These are phyloP conservation scores for Zasmidium citrigriseum DNA, from an alignment of 2,329 filamentous ascomycete species.

Conservation along the genomic window DNA sequence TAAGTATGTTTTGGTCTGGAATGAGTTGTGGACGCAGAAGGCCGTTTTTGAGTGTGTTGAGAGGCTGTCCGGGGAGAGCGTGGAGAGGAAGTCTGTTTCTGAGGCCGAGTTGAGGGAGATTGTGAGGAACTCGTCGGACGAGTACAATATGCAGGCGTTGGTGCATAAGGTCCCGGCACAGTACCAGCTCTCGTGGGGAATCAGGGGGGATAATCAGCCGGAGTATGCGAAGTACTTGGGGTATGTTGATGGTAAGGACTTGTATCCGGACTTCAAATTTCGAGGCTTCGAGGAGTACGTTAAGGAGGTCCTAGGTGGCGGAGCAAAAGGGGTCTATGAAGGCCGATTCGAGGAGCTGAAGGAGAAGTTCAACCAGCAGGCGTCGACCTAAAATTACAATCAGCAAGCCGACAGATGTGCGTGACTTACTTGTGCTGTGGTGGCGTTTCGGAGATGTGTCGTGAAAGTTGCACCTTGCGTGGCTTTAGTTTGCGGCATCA, in stretches of 20 bases:
- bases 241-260: constrained; percentile 51
- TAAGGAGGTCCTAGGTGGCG: constrained; percentile 44
- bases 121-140: constrained; percentile 32
- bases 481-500: background rate
- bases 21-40: constrained; percentile 49
- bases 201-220: constrained; percentile 57
- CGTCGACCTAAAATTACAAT: constrained; percentile 11
- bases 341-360: constrained; percentile 32
- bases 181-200: constrained; percentile 49
- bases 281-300: constrained; percentile 44
- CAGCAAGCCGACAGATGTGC: background rate
- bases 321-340: constrained; percentile 26
- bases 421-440: too few relatives aligned
- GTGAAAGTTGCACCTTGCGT: background rate
- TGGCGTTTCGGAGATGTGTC: too few relatives aligned
- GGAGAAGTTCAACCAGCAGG: constrained; percentile 42
- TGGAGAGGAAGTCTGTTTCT: constrained; percentile 34
- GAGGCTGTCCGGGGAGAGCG: constrained; percentile 50
- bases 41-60: constrained; percentile 52
- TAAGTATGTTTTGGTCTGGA: constrained; percentile 52
- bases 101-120: constrained; percentile 38
- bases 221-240: constrained; percentile 55
- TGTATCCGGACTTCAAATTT: constrained; percentile 55
- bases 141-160: background rate
- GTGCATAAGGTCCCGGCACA: constrained; percentile 37